Conservation (phyloP, 306 rosid species). For the Phaseolus lunatus region DNA sequence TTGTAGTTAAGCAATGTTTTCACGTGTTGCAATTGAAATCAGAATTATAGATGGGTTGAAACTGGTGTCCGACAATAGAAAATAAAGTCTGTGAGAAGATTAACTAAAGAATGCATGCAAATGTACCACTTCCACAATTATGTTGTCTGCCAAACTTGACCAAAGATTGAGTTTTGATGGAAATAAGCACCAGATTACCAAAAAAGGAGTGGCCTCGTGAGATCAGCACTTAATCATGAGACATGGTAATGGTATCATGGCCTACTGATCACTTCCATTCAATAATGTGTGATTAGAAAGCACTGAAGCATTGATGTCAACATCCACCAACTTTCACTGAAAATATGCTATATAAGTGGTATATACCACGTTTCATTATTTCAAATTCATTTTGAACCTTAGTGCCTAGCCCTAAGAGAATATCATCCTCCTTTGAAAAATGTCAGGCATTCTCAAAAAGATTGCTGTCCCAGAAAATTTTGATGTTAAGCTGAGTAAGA, state of each 20-base stretch:
- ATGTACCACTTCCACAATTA: conserved; percentile 38
- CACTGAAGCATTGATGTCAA: not conserved
- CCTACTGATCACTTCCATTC: not conserved
- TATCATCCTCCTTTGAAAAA: conserved; percentile 16
- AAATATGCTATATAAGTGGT: conserved; percentile 39
- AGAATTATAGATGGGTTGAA: not conserved
- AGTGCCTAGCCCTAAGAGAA: conserved; percentile 13
- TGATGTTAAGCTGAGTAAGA: conserved; percentile 56
- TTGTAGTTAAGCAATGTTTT: not conserved
- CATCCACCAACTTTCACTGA: conserved; percentile 29
- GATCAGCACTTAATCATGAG: conserved; percentile 41
- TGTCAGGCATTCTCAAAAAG: conserved; percentile 43
- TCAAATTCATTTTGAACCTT: conserved; percentile 10
- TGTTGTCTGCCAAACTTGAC: conserved; percentile 57
- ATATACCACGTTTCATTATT: conserved; percentile 14
- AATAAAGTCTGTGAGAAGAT: not conserved
- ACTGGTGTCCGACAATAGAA: not conserved
- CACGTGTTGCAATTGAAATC: not conserved
- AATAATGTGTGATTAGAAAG: conserved; percentile 34
- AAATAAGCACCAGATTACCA: conserved; percentile 26
- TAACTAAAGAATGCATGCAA: not conserved
- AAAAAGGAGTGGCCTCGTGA: conserved; percentile 16
- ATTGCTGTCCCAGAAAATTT: conserved; percentile 35
- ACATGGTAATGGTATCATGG: conserved; percentile 40
- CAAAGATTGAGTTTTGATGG: conserved; percentile 25